phyloP scores from a whole-genome alignment of 495 filamentous ascomycete species.

The Aspergillus hancockii region DNA sequence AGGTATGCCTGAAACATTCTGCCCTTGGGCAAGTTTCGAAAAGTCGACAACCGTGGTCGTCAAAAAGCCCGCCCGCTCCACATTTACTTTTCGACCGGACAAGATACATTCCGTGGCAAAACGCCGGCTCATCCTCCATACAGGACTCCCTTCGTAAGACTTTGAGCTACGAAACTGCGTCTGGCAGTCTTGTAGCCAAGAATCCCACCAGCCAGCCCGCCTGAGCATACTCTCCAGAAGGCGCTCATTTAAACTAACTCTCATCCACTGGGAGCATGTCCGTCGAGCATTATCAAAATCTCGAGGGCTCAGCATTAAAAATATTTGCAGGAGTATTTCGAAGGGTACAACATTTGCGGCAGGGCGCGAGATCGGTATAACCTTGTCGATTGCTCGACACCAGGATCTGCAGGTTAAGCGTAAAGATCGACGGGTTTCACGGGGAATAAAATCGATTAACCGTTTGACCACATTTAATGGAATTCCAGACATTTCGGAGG shows the following conservation, averaged over 20 bases:
- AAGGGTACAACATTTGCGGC: constrained; percentile 51
- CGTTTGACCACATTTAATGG: constrained; percentile 9
- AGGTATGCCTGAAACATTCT: neutral
- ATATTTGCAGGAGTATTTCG: constrained; percentile 65
- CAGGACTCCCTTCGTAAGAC: constrained; percentile 36
- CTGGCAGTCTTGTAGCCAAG: constrained; percentile 40
- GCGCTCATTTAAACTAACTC: constrained; percentile 54
- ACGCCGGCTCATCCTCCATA: constrained; percentile 60
- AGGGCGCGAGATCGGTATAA: constrained; percentile 13
- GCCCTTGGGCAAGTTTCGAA: constrained; percentile 27
- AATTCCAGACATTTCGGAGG: constrained; percentile 2
- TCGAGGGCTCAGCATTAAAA: constrained; percentile 51
- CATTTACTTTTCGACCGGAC: constrained; percentile 48
- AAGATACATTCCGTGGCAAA: constrained; percentile 64
- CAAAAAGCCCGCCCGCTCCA: constrained; percentile 32
- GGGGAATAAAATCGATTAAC: constrained; percentile 10
- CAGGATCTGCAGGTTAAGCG: constrained; percentile 18
- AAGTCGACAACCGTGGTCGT: constrained; percentile 37
- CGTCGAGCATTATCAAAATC: constrained; percentile 69
- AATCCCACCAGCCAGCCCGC: constrained; percentile 60
- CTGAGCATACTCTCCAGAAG: constrained; percentile 57
- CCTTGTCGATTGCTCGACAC: constrained; percentile 16
- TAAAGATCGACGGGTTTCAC: constrained; percentile 12
- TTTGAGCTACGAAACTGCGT: constrained; percentile 18
- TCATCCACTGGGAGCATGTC: constrained; percentile 67